phyloP scores from a whole-genome alignment of 768 basidiomycete species.

The Gloeostereum incarnatum region DNA sequence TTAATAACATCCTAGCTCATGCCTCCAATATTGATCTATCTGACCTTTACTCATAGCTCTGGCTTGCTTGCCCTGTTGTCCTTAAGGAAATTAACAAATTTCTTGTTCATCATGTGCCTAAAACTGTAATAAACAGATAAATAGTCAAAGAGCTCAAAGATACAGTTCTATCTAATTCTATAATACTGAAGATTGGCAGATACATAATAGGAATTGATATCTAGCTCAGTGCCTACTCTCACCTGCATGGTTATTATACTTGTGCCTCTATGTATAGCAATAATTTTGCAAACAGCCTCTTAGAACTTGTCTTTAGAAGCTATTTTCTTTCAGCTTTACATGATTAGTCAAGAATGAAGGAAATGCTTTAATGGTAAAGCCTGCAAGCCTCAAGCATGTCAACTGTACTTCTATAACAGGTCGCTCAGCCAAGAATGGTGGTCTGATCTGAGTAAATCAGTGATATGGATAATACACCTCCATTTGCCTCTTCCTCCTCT shows the following conservation, averaged over 20 bases:
- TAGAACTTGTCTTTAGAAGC: slow-evolving; percentile 27
- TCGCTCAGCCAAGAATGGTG: too few species aligned
- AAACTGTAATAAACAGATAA: slow-evolving; percentile 33
- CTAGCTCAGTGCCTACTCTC: slow-evolving; percentile 52
- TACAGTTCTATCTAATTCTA: slow-evolving; percentile 43
- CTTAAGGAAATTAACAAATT: slow-evolving; percentile 36
- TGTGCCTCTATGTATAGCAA: slow-evolving; percentile 28
- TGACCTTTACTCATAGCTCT: slow-evolving; percentile 34
- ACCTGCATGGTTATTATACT: slow-evolving; percentile 17
- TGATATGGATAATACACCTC: too few species aligned
- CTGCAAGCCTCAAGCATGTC: too few species aligned
- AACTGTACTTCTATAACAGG: too few species aligned
- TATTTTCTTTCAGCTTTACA: too few species aligned
- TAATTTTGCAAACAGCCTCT: slow-evolving; percentile 30
- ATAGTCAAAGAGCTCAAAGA: slow-evolving; percentile 56
- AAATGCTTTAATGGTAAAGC: too few species aligned
- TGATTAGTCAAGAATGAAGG: too few species aligned
- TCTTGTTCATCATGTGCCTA: slow-evolving; percentile 37
- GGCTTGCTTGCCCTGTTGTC: slow-evolving; percentile 18
- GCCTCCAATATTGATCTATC: slow-evolving; percentile 63
- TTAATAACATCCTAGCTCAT: slow-evolving; percentile 58
- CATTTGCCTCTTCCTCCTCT: too few species aligned
- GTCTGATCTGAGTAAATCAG: too few species aligned
- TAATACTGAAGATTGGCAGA: slow-evolving; percentile 37
- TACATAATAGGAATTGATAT: slow-evolving; percentile 45